These are phyloP conservation scores for Heritiera fomes DNA, from an alignment of 345 rosid species.

Conservation along the genomic window DNA sequence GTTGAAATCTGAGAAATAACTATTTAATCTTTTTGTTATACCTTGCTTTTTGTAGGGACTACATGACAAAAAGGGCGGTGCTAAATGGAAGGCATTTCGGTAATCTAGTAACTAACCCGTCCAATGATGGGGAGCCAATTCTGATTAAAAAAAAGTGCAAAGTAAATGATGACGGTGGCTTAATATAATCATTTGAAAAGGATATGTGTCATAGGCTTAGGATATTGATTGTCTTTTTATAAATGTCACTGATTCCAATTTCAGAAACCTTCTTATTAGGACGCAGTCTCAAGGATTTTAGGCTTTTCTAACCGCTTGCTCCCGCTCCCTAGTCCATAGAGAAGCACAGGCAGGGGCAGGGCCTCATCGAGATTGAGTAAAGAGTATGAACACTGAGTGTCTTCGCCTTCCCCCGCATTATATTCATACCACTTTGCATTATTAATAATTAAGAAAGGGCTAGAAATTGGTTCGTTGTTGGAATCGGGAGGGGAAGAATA, in stretches of 20 bases:
- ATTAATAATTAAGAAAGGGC: background rate
- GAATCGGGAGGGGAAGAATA: background rate
- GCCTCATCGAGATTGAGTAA: background rate
- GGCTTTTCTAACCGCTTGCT: background rate
- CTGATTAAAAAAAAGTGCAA: background rate
- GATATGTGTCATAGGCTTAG: background rate
- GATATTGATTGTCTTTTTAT: slow-evolving; percentile 5
- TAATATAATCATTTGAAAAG: slow-evolving; percentile 16
- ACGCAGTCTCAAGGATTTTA: background rate
- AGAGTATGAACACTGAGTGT: background rate
- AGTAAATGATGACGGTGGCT: slow-evolving; percentile 24
- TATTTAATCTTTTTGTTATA: background rate
- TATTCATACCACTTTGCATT: background rate
- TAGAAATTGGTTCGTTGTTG: background rate
- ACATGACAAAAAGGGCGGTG: slow-evolving; percentile 33
- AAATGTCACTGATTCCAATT: slow-evolving; percentile 5
- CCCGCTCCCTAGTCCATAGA: background rate
- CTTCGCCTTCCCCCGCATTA: background rate
- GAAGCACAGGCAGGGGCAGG: background rate
- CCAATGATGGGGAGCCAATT: slow-evolving; percentile 25
- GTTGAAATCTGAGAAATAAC: slow-evolving; percentile 11
- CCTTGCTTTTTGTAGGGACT: slow-evolving; percentile 36
- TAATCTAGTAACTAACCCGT: slow-evolving; percentile 20
- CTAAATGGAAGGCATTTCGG: slow-evolving; percentile 15
- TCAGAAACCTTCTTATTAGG: background rate